A percentile compares a stretch with the other conserved stretches of the same genome.
phyloP scores from a whole-genome alignment of 192 early-diverging fungal species.

The Thamnidium elegans region DNA sequence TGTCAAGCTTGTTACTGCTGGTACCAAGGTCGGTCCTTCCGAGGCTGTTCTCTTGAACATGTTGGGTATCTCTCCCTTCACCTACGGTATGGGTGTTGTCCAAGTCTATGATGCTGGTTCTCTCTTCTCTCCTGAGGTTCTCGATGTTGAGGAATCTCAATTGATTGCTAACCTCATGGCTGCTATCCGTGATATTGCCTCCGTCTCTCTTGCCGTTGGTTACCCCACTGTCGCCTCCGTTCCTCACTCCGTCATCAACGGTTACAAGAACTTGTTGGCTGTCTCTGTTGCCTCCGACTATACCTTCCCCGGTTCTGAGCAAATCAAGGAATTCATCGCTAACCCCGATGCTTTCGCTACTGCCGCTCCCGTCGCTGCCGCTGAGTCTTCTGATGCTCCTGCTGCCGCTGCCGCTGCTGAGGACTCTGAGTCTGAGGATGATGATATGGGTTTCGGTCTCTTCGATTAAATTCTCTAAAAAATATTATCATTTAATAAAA shows the following conservation, averaged over 20 bases:
- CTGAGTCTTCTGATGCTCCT: constrained; percentile 6
- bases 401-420: constrained; percentile 12
- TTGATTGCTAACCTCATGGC: constrained; percentile 65
- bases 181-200: constrained; percentile 70
- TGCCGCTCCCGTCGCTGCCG: constrained; percentile 21
- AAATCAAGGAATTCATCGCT: constrained; percentile 93
- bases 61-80: constrained; percentile 92
- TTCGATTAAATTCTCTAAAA: constrained; percentile 28
- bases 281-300: constrained; percentile 89
- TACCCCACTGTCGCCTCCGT: constrained; percentile 84
- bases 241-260: constrained; percentile 95
- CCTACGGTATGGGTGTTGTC: constrained; percentile 94
- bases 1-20: constrained; percentile 87
- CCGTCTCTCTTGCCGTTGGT: constrained; percentile 78
- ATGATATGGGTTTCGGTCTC: constrained; percentile 36
- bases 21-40: constrained; percentile 94
- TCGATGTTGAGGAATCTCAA: constrained; percentile 85
- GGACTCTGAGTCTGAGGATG: constrained; percentile 18
- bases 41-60: constrained; percentile 99
- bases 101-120: constrained; percentile 93
- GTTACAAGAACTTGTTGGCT: constrained; percentile 95
- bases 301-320: constrained; percentile 86
- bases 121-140: constrained; percentile 80
- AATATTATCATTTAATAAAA: no score
- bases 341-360: constrained; percentile 78